Percentiles rank a stretch among this genome's conserved stretches.
phyloP scores from a whole-genome alignment of 805 yeast species.

The Lipomyces anomalus region DNA sequence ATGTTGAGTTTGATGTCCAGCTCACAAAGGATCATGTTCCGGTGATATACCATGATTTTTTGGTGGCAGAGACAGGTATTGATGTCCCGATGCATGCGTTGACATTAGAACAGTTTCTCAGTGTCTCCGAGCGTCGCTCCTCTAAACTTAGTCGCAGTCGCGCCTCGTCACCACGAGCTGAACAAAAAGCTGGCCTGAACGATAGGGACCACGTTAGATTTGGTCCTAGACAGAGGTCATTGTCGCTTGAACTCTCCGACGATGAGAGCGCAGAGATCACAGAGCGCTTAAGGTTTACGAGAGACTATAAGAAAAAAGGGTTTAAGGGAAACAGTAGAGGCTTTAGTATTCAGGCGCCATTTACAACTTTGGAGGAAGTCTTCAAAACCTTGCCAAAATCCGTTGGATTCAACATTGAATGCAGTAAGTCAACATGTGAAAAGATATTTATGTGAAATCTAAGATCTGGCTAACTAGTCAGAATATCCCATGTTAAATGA shows the following conservation, averaged over 20 bases:
- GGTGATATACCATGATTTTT: slow-evolving; percentile 89
- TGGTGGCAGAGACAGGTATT: slow-evolving; percentile 91
- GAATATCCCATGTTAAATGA: slow-evolving; percentile 94
- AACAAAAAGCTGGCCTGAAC: slow-evolving; percentile 1
- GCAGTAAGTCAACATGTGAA: too few relatives aligned
- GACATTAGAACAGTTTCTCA: slow-evolving; percentile 81
- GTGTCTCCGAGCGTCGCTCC: slow-evolving; percentile 32
- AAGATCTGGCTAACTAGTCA: too few relatives aligned
- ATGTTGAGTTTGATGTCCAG: slow-evolving; percentile 95
- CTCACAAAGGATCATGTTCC: slow-evolving; percentile 86
- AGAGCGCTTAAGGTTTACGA: slow-evolving; percentile 77
- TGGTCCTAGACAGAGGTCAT: slow-evolving; percentile 36
- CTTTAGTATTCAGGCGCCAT: slow-evolving; percentile 79
- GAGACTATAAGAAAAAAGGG: slow-evolving; percentile 77
- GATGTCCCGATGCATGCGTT: slow-evolving; percentile 94
- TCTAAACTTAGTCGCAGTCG: slow-evolving; percentile 19
- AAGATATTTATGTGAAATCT: too few relatives aligned
- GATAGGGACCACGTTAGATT: slow-evolving; percentile 5
- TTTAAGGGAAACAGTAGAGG: slow-evolving; percentile 94
- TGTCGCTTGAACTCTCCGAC: slow-evolving; percentile 36
- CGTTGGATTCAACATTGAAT: slow-evolving; percentile 91
- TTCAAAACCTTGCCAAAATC: slow-evolving; percentile 72
- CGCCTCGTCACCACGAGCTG: slow-evolving; percentile 20
- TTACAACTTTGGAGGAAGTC: slow-evolving; percentile 80
- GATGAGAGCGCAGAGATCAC: slow-evolving; percentile 34